Percentiles rank a stretch among this genome's conserved stretches.
Evolutionary conservation across 768 basidiomycete species (phyloP).

Genomic region (Boletus reticulatus): DNA sequence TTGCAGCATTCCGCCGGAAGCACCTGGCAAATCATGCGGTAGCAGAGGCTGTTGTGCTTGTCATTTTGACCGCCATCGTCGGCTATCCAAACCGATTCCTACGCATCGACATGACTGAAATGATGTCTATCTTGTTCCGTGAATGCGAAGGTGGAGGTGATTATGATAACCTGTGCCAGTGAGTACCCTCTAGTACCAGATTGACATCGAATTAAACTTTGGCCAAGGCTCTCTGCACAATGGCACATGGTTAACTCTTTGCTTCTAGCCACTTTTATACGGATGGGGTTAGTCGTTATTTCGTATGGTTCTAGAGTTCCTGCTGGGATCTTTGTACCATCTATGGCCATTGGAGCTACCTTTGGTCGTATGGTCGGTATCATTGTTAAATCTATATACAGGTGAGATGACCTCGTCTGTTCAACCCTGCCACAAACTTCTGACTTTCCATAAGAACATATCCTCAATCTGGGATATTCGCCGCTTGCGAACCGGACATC

Average conservation of each 20-base stretch:
- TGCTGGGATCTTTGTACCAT: conserved; percentile 96
- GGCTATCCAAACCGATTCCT: conserved; percentile 95
- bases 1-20: conserved; percentile 91
- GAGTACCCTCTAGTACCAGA: conserved; percentile 32
- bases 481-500: conserved; percentile 84
- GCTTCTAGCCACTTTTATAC: conserved; percentile 85
- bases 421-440: not conserved
- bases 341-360: conserved; percentile 97
- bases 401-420: conserved; percentile 45
- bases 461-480: conserved; percentile 83
- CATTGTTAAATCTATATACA: conserved; percentile 89
- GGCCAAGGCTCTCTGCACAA: conserved; percentile 73
- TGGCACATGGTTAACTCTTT: conserved; percentile 96
- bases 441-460: conserved; percentile 54
- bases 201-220: conserved; percentile 6
- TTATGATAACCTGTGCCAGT: conserved; percentile 95
- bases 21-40: conserved; percentile 82
- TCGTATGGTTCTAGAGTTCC: conserved; percentile 98
- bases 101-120: conserved; percentile 96
- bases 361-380: conserved; percentile 98
- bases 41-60: conserved; percentile 84
- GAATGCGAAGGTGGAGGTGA: conserved; percentile 95
- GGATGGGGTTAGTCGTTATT: conserved; percentile 81
- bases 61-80: conserved; percentile 85
- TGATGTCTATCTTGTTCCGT: conserved; percentile 89